These are phyloP conservation scores for Pisolithus orientalis DNA, from an alignment of 768 basidiomycete species.

Conservation along the genomic window DNA sequence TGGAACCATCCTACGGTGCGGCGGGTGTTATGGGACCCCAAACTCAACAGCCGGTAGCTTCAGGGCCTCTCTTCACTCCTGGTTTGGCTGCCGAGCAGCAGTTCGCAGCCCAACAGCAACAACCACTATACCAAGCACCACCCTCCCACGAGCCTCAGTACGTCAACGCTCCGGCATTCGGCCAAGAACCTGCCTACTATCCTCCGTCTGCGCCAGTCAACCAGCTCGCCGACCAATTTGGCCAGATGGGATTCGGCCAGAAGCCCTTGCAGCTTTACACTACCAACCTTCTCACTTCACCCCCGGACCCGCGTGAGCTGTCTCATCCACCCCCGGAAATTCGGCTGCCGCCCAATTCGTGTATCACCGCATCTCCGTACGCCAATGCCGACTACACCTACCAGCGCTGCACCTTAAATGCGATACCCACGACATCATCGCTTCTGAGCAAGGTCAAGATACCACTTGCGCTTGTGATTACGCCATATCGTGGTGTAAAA, in stretches of 20 bases:
- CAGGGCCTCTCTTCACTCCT: conserved; percentile 75
- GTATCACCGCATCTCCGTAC: conserved; percentile 66
- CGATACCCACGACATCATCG: conserved; percentile 87
- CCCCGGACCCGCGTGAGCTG: conserved; percentile 86
- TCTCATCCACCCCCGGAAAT: conserved; percentile 83
- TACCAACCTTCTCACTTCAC: conserved; percentile 87
- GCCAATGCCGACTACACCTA: conserved; percentile 89
- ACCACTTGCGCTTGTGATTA: conserved; percentile 82
- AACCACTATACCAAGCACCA: conserved; percentile 37
- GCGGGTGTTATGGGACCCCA: conserved; percentile 26
- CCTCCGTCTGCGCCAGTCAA: conserved; percentile 41
- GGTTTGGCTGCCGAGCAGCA: conserved; percentile 67
- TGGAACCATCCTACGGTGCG: conserved; percentile 36
- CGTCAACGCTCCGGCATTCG: conserved; percentile 39
- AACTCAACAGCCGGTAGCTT: conserved; percentile 31
- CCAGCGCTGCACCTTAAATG: conserved; percentile 85
- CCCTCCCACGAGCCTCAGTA: conserved; percentile 36
- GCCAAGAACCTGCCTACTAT: conserved; percentile 37
- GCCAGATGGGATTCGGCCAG: conserved; percentile 83
- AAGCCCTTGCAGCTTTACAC: conserved; percentile 78
- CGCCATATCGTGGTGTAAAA: conserved; percentile 83
- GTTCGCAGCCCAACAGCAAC: conserved; percentile 55
- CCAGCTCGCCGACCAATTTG: conserved; percentile 76
- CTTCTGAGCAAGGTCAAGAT: conserved; percentile 86
- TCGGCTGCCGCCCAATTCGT: conserved; percentile 78